Evolutionary conservation across 805 yeast genomes (phyloP).

Genomic region (Komagataella pastoris): DNA sequence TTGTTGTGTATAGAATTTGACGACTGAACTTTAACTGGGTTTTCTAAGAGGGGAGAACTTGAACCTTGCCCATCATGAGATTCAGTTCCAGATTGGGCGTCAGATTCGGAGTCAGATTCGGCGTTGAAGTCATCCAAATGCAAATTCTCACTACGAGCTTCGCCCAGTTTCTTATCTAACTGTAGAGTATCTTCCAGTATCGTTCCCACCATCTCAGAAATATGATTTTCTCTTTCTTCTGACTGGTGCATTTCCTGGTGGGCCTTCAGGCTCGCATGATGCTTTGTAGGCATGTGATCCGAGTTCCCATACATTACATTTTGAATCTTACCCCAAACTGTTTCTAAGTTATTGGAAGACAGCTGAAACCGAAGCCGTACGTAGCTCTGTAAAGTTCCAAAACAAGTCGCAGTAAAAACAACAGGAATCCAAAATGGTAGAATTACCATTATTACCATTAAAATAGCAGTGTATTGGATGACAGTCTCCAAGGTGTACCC

Average conservation of each 20-base stretch:
- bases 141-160: not conserved
- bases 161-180: not conserved
- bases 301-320: not conserved
- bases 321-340: not conserved
- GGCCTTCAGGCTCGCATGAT: not conserved
- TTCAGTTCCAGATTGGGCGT: not conserved
- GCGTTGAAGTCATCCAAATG: not conserved
- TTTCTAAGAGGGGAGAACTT: not conserved
- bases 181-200: not conserved
- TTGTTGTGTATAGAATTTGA: not conserved
- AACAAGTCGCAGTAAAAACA: conserved; percentile 18
- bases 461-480: conserved; percentile 12
- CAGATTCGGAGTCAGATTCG: not conserved
- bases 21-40: not conserved
- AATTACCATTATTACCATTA: conserved; percentile 9
- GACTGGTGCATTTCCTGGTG: not conserved
- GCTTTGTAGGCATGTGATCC: not conserved
- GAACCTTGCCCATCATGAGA: not conserved
- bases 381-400: conserved; percentile 5
- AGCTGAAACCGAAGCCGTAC: not conserved
- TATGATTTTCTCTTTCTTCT: not conserved
- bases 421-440: conserved; percentile 40
- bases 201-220: not conserved
- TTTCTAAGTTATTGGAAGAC: not conserved
- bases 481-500: not conserved